Evolutionary conservation across 2,329 filamentous ascomycete genomes (phyloP).

Genomic region (Colletotrichum sp.): DNA sequence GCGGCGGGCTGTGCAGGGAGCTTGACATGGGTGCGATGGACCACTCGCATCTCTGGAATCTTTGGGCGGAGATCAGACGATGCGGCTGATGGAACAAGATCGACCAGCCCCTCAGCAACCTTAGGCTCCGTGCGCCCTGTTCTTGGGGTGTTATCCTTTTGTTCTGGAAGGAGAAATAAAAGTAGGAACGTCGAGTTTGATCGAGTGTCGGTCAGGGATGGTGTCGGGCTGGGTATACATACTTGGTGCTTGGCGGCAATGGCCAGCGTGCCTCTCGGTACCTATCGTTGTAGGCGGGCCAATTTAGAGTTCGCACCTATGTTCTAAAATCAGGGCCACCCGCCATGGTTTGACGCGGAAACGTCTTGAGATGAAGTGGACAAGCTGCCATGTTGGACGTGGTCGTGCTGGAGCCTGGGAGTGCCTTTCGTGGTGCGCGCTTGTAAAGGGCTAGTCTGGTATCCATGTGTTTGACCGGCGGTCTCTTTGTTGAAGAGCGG

Average conservation of each 20-base stretch:
- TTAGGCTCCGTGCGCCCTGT: not conserved
- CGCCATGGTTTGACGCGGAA: not conserved
- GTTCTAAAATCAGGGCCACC: not conserved
- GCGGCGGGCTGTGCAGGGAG: conserved; percentile 13
- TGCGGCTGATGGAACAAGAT: conserved; percentile 23
- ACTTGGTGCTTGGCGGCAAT: not conserved
- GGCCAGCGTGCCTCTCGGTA: not conserved
- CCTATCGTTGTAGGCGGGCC: not conserved
- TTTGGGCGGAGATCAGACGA: conserved; percentile 20
- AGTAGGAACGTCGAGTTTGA: not conserved
- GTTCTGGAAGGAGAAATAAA: not conserved
- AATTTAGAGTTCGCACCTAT: not conserved
- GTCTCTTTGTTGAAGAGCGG: not conserved
- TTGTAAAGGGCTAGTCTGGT: not conserved
- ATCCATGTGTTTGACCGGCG: not conserved
- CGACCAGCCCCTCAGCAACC: conserved; percentile 5
- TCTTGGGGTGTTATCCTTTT: not conserved
- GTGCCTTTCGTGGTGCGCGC: not conserved
- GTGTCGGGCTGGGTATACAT: not conserved
- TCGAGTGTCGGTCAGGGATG: not conserved
- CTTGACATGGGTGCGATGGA: conserved; percentile 3
- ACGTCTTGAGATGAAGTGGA: not conserved
- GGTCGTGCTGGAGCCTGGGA: not conserved
- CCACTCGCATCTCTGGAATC: conserved; percentile 23
- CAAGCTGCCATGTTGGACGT: not conserved